A percentile compares a stretch with the other conserved stretches of the same genome.
These are phyloP conservation scores for Fusarium sp. DNA, from an alignment of 2,329 filamentous ascomycete species.

Conservation along the genomic window DNA sequence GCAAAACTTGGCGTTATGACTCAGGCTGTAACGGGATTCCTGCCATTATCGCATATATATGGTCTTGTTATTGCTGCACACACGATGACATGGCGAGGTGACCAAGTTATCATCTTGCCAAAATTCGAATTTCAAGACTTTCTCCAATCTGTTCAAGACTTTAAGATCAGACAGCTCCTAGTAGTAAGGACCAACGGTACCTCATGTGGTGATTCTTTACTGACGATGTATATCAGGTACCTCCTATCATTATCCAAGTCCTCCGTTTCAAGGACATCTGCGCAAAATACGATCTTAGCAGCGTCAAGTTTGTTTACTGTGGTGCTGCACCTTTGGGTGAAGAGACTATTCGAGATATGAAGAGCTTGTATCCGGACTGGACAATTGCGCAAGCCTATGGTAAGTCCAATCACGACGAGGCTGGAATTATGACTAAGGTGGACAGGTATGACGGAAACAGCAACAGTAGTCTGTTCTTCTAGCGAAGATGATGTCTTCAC, in stretches of 20 bases:
- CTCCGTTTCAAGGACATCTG: conserved; percentile 4
- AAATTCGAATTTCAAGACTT: conserved; percentile 78
- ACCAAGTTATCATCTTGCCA: conserved; percentile 78
- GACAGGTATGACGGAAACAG: conserved; percentile 43
- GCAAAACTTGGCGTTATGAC: conserved; percentile 54
- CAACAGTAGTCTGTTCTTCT: conserved; percentile 50
- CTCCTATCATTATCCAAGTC: conserved; percentile 28
- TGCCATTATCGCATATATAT: conserved; percentile 87
- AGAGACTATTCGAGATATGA: conserved; percentile 74
- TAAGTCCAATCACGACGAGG: too few relatives aligned
- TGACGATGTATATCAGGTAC: background rate
- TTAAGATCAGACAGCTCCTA: conserved; percentile 28
- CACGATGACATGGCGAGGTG: conserved; percentile 74
- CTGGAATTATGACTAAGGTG: too few relatives aligned
- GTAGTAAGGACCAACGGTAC: background rate
- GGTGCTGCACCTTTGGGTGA: conserved; percentile 76
- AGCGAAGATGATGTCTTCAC: conserved; percentile 70
- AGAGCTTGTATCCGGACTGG: conserved; percentile 72
- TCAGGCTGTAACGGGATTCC: conserved; percentile 69
- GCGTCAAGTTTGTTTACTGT: conserved; percentile 15
- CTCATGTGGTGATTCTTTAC: fast-evolving
- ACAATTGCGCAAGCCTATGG: conserved; percentile 79
- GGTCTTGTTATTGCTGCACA: conserved; percentile 78
- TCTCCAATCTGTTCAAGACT: conserved; percentile 51
- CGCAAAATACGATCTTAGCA: conserved; percentile 29